Base-by-base conservation (phyloP, 805 yeast species). In the Candida ulmi region DNA sequence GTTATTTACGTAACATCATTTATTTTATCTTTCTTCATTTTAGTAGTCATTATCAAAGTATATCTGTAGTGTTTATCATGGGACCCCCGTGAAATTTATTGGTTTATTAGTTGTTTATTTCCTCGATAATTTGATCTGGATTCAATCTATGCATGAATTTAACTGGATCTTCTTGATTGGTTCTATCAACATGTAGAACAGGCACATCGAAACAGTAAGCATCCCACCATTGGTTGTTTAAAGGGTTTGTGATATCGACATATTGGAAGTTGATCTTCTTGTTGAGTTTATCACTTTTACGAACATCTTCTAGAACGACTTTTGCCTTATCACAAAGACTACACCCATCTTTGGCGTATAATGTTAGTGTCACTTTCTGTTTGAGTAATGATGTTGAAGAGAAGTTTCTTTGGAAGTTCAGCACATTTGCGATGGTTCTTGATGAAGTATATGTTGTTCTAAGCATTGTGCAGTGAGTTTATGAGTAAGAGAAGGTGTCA, bases 151-250 rank as follows among this genome's bases (percentile, higher is more conserved):
- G 91, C 83, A 83, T 82, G 53, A 79, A 76, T 50, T 77, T 79
- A 5, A 72, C 69, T 2, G 80, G 71, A 34, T 71, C 66, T 26
- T 52, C 62, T 37, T 70, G 72, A 7, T 55, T 58, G 1, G 54
- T 62, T 42, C 78, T 65, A 48, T 79, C 80, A 8, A 84, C 66
- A 55, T 84, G 90, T 31, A 84, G 54, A 0, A 84, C 95, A 0
- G 95, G 95, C 6, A 84, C 82, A 53, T 84, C 95, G 55, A 78
- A 83, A 49, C 88, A 77, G 48, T 83, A 84, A 44, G 70, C 67
- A 37, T 82, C 85, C 69, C 79, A 82, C 80, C 87, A 83, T 35
- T 69, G 64, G 35, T 72, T 64, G 51, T 83, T 80, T 38, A 72
- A 71, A 0, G 78, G 76, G 21, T 69, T 64, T 57, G 74, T 74